A percentile compares a stretch with the other conserved stretches of the same genome.
These are phyloP conservation scores for Sechiopsis laciniata DNA, from an alignment of 306 rosid species.

Conservation along the genomic window DNA sequence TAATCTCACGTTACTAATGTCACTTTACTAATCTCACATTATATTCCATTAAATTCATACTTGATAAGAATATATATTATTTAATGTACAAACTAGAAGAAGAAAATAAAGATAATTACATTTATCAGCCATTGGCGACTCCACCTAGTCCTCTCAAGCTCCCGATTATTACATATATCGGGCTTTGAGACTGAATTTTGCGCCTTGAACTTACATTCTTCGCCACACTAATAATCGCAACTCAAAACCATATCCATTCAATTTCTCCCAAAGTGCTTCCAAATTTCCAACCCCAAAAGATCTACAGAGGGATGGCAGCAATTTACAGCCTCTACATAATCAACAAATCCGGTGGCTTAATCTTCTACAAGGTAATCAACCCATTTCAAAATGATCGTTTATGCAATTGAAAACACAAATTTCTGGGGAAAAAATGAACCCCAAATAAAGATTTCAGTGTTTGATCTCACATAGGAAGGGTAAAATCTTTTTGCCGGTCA, in stretches of 20 bases:
- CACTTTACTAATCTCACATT: too few species aligned
- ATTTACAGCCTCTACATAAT: constrained; percentile 87
- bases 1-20: too few species aligned
- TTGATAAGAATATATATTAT: too few species aligned
- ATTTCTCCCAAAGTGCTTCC: background rate
- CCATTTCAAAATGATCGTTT: background rate
- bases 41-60: too few species aligned
- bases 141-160: too few species aligned
- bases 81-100: too few species aligned
- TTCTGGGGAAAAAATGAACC: background rate
- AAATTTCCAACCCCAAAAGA: background rate
- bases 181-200: too few species aligned
- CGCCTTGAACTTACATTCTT: background rate
- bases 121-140: too few species aligned
- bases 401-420: background rate
- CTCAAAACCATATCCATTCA: background rate
- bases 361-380: constrained; percentile 69
- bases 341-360: constrained; percentile 89
- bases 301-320: constrained; percentile 53
- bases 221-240: background rate
- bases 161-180: too few species aligned
- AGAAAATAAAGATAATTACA: too few species aligned
- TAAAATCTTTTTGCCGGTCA: background rate
- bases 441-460: background rate
- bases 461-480: background rate